These are phyloP conservation scores for Pseudogymnoascus pannorum DNA, from an alignment of 2,329 filamentous ascomycete species.

Conservation along the genomic window DNA sequence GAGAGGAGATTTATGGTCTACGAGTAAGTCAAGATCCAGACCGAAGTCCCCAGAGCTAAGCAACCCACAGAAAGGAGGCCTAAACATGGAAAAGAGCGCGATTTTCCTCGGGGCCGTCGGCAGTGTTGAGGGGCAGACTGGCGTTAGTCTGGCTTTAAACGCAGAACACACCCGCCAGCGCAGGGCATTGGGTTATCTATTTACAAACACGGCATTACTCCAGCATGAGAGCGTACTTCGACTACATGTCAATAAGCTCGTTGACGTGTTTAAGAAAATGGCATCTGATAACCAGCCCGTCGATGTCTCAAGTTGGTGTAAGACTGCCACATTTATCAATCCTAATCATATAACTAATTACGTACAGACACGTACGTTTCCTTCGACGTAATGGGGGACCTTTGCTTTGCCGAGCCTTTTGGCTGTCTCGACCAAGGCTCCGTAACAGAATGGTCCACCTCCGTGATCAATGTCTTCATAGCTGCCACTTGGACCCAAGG, in stretches of 20 bases:
- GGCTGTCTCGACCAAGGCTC: background rate
- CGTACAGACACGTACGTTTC: background rate
- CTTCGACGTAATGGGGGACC: slow-evolving; percentile 10
- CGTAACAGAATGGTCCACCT: slow-evolving; percentile 1
- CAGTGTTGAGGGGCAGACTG: background rate
- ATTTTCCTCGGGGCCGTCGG: background rate
- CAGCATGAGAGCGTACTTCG: background rate
- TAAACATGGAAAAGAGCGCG: background rate
- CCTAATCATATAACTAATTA: background rate
- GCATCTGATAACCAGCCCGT: background rate
- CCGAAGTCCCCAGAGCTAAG: background rate
- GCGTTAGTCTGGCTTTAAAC: background rate
- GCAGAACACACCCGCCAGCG: background rate
- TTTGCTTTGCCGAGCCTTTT: slow-evolving; percentile 9
- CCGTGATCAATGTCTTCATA: background rate
- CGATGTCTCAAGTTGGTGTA: slow-evolving; percentile 1
- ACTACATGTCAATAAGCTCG: background rate
- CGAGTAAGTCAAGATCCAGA: background rate
- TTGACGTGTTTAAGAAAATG: background rate
- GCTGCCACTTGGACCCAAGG: slow-evolving; percentile 7
- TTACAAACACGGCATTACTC: background rate
- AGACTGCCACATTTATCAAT: background rate
- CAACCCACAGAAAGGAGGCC: background rate
- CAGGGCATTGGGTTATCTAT: background rate
- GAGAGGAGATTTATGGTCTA: slow-evolving; percentile 23